phyloP scores from a whole-genome alignment of 768 basidiomycete species.

The Basidioascus undulatus region DNA sequence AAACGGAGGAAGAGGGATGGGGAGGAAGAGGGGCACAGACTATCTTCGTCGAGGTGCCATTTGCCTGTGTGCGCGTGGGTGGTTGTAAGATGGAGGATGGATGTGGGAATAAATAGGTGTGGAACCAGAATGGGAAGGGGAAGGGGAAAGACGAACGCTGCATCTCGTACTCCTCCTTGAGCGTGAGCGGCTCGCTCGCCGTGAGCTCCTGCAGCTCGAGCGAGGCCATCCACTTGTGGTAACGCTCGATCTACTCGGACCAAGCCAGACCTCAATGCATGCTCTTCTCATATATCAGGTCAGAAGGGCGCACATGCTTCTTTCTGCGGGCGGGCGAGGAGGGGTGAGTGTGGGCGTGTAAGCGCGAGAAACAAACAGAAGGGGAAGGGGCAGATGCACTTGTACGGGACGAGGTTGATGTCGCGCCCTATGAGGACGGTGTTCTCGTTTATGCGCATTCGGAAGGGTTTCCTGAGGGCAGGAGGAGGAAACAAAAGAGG shows the following conservation, averaged over 20 bases:
- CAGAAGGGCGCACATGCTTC: conserved; percentile 23
- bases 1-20: background rate
- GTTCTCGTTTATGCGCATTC: conserved; percentile 44
- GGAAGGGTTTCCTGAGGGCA: too few relatives aligned
- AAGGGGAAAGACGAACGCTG: conserved; percentile 29
- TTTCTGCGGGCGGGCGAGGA: conserved; percentile 12
- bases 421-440: conserved; percentile 40
- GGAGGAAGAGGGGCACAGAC: conserved; percentile 19
- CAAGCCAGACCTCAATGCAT: background rate
- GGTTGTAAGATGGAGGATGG: background rate
- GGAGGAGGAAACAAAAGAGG: too few relatives aligned
- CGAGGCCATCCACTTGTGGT: conserved; percentile 71
- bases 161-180: conserved; percentile 72
- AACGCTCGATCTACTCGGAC: too few relatives aligned
- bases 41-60: conserved; percentile 72
- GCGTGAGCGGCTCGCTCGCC: conserved; percentile 55
- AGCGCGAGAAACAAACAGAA: conserved; percentile 13
- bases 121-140: background rate
- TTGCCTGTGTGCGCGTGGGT: conserved; percentile 26
- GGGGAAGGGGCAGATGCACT: conserved; percentile 27
- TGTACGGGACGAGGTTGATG: conserved; percentile 61
- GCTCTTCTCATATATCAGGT: too few relatives aligned
- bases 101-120: background rate
- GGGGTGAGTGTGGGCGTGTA: background rate
- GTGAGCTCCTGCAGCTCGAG: conserved; percentile 48